Evolutionary conservation across 2,329 filamentous ascomycete genomes (phyloP).

Genomic region (Chlorencoelia australis): DNA sequence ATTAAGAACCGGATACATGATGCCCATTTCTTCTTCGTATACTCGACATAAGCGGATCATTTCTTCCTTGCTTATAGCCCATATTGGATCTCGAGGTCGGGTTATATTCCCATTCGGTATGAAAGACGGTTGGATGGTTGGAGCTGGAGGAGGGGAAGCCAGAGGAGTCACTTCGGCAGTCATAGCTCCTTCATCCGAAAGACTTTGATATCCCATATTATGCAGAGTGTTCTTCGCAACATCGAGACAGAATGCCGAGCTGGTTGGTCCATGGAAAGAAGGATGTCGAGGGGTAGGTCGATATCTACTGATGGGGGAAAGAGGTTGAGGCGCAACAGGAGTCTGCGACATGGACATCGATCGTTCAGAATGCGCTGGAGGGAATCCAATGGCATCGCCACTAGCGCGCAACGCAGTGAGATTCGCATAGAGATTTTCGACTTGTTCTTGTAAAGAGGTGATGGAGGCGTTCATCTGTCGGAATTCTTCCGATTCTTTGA

Average conservation of each 20-base stretch:
- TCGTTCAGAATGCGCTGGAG: conserved; percentile 15
- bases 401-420: conserved; percentile 41
- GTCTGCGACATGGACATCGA: conserved; percentile 22
- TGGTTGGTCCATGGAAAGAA: conserved; percentile 76
- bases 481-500: conserved; percentile 91
- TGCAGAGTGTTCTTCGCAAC: conserved; percentile 80
- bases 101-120: conserved; percentile 19
- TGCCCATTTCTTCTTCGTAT: conserved; percentile 82
- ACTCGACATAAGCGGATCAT: conserved; percentile 68
- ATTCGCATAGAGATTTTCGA: conserved; percentile 64
- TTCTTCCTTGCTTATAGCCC: conserved; percentile 68
- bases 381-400: conserved; percentile 11
- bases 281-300: conserved; percentile 31
- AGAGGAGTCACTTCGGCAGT: conserved; percentile 41
- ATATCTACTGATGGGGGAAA: conserved; percentile 17
- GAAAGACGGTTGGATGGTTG: conserved; percentile 13
- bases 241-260: conserved; percentile 73
- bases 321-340: conserved; percentile 7
- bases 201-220: conserved; percentile 73
- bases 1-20: conserved; percentile 83
- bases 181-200: conserved; percentile 52
- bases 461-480: conserved; percentile 70
- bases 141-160: conserved; percentile 21
- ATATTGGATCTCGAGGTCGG: conserved; percentile 66
- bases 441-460: conserved; percentile 68